These are phyloP conservation scores for Fraxinus nigra DNA, from an alignment of 305 asterid genomes.

Conservation along the genomic window DNA sequence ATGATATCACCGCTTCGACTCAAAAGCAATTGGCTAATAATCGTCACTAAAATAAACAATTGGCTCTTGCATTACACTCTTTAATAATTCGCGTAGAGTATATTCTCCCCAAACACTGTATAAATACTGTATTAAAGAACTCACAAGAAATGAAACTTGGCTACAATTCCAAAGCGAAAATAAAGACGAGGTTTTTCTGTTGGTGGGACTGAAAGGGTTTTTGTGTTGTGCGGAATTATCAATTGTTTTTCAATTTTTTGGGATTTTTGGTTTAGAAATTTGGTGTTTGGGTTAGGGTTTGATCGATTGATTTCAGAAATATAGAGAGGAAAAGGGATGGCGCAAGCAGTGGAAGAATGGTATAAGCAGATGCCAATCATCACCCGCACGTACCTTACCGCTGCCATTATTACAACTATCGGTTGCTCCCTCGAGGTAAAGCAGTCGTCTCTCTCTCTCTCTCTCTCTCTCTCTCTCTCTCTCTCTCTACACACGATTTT, in stretches of 20 bases:
- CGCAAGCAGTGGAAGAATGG: conserved; percentile 99
- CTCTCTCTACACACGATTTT: neutral
- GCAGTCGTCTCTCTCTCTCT: neutral
- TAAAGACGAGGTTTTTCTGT: neutral
- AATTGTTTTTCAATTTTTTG: conserved; percentile 10
- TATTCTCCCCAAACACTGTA: neutral
- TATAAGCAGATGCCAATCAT: conserved; percentile 99
- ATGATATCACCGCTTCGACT: conserved; percentile 16
- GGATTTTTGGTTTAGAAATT: neutral
- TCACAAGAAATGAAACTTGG: neutral
- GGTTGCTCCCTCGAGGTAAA: conserved; percentile 88
- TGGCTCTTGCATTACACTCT: conserved; percentile 29
- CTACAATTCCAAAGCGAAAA: neutral
- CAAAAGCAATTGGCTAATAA: conserved; percentile 26
- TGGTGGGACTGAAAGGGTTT: neutral
- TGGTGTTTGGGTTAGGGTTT: conserved; percentile 23
- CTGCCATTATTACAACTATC: conserved; percentile 85
- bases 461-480: neutral
- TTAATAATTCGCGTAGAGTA: neutral
- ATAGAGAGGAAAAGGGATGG: conserved; percentile 41
- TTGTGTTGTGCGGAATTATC: neutral
- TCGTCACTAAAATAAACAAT: conserved; percentile 10
- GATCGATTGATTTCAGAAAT: neutral
- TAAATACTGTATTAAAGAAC: neutral
- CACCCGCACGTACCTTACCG: conserved; percentile 95